Percentiles rank a stretch among this genome's conserved stretches.
Evolutionary conservation across 768 basidiomycete genomes (phyloP).

Genomic region (Lentinula lateritia): DNA sequence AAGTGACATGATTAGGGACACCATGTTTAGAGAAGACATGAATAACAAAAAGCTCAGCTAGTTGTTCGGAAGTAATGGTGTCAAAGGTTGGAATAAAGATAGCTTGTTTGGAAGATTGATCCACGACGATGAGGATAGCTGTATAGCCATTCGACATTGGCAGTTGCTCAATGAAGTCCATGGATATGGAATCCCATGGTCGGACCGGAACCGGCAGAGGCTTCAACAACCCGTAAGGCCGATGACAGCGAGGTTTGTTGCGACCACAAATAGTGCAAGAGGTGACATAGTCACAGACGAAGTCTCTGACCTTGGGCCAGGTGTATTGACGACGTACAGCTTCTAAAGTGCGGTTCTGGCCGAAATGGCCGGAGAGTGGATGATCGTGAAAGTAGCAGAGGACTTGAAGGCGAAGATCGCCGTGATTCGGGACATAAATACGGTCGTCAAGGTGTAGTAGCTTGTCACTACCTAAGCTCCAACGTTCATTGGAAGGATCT

Average conservation of each 20-base stretch:
- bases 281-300: constrained; percentile 13
- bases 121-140: constrained; percentile 8
- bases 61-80: constrained; percentile 8
- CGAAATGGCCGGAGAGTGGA: constrained; percentile 23
- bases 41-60: constrained; percentile 11
- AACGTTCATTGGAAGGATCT: not conserved
- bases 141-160: constrained; percentile 13
- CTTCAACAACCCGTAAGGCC: constrained; percentile 12
- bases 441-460: not conserved
- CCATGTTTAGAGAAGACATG: constrained; percentile 18
- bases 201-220: constrained; percentile 15
- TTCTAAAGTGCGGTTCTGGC: constrained; percentile 19
- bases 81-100: constrained; percentile 11
- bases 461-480: not conserved
- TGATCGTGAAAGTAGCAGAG: constrained; percentile 20
- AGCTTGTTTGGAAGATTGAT: constrained; percentile 6
- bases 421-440: constrained; percentile 8
- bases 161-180: constrained; percentile 22
- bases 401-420: constrained; percentile 16
- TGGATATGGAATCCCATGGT: constrained; percentile 17
- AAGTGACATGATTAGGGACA: constrained; percentile 13
- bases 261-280: constrained; percentile 19
- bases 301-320: constrained; percentile 5
- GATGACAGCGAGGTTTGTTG: constrained; percentile 18
- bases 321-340: not conserved